Evolutionary conservation across 1,284 basidiomycete species (phyloP).

Genomic region (Cutaneotrichosporon sp.): DNA sequence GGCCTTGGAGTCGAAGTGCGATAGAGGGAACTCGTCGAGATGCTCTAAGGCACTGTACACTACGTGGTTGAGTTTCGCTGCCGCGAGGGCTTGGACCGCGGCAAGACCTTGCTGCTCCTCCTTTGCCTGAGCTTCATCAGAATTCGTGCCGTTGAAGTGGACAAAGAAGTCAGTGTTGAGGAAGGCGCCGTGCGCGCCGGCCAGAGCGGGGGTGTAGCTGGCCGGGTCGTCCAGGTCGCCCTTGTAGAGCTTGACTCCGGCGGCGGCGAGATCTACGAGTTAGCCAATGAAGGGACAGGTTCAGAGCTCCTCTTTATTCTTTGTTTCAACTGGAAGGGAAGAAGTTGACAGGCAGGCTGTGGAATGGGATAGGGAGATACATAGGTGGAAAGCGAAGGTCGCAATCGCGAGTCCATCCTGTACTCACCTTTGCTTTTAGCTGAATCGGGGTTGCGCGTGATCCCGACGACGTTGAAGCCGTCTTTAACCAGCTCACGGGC

Average conservation of each 20-base stretch:
- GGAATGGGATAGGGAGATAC: not conserved
- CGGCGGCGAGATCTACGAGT: not conserved
- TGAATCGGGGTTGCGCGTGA: conserved; percentile 17
- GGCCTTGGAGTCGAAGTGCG: not conserved
- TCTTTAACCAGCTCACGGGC: conserved; percentile 9
- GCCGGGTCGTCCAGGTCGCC: not conserved
- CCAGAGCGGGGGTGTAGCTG: not conserved
- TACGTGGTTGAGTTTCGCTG: not conserved
- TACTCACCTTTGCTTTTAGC: not conserved
- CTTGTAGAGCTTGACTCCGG: too few relatives aligned
- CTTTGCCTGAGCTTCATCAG: not conserved
- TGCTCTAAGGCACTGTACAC: conserved; percentile 14
- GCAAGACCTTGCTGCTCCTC: not conserved
- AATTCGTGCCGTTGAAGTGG: conserved; percentile 6
- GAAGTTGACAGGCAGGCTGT: not conserved
- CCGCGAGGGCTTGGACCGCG: not conserved
- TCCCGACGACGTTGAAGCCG: conserved; percentile 11
- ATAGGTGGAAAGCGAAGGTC: not conserved
- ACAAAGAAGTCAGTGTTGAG: conserved; percentile 4
- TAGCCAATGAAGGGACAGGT: not conserved
- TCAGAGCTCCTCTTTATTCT: too few relatives aligned
- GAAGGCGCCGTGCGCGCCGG: conserved; percentile 6
- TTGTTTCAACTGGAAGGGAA: too few relatives aligned
- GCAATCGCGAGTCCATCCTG: not conserved
- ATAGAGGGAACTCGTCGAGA: conserved; percentile 5